Base-by-base conservation (phyloP, 257 asterid genomes). In the Hygrophila difformis region DNA sequence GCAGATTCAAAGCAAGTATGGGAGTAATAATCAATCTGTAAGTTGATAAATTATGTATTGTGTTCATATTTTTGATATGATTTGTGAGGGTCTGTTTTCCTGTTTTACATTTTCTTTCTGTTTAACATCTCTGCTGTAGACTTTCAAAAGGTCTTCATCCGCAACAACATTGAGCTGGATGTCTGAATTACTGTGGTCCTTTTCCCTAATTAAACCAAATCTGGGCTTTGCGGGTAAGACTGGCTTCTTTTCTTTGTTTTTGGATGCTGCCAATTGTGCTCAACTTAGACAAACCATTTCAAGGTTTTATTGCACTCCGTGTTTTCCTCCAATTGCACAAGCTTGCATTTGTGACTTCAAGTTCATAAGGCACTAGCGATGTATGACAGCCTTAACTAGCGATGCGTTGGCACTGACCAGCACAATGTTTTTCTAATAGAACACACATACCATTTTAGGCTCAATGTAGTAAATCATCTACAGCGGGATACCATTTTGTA, bases 1-100 rank as follows among this genome's bases (percentile, higher is more conserved):
- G 56, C 84, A 88, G 97, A 78, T 88, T 31, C 88, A 76, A 59
- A 66, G 81, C 76, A 88, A 88, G 69, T 78, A 81, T 61, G 95
- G 95, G 37, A 51, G 67, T 49, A 59, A 57, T 53, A 66, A 57
- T 55, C 73, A 64, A 56, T 18, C 72, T 47, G 94, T 84, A 63
- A 81, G 95, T 74, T 61, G 10, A 3, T 26, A 5, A 11, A 17
- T 40, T 23, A 2, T 49, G 10, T 47, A n/a, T 18, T 21, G 16
- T 51, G 8, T 41, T 42, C 31, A 23, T 39, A 19, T 1, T 29
- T 23, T n/a, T n/a, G n/a, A 6, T 31, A 31, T 44, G 31, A 18
- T 33, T 21, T 37, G 15, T 41, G 21, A 45, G 19, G 45, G 22
- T 17, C 36, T 7, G 12, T 41, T 15, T 19, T 28, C 29, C 19